Conservation (phyloP, 441 rosid species). For the Bruguiera hainesii region DNA sequence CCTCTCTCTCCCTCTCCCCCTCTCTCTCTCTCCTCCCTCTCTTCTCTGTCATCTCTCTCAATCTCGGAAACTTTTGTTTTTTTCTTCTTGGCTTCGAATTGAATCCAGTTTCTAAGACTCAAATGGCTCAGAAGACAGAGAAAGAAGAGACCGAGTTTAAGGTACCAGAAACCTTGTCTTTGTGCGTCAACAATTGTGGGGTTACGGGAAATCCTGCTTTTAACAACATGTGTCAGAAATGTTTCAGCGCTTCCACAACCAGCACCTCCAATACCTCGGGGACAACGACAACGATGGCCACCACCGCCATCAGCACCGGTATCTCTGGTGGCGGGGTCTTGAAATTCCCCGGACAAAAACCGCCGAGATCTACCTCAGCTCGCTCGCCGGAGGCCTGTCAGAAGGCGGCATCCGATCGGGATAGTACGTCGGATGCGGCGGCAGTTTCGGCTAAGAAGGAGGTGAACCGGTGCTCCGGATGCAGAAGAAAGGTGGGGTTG, state of each 20-base stretch:
- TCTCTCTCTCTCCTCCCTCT: not conserved
- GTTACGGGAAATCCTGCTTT: constrained; percentile 81
- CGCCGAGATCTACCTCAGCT: constrained; percentile 45
- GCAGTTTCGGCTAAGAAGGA: constrained; percentile 36
- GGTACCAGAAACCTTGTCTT: constrained; percentile 69
- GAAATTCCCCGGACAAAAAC: constrained; percentile 38
- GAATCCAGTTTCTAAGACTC: not conserved
- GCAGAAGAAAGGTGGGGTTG: constrained; percentile 79
- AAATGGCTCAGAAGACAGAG: constrained; percentile 85
- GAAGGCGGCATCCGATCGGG: constrained; percentile 26
- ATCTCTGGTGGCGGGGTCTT: constrained; percentile 34
- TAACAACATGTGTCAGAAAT: constrained; percentile 93
- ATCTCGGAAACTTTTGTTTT: not conserved
- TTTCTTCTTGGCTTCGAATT: constrained; percentile 2
- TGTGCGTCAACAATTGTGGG: constrained; percentile 81
- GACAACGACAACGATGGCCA: not conserved
- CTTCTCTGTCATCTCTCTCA: not conserved
- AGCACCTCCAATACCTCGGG: constrained; percentile 24
- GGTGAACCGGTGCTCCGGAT: constrained; percentile 87
- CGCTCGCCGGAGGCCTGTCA: constrained; percentile 25
- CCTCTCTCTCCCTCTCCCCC: not conserved
- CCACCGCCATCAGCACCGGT: constrained; percentile 1
- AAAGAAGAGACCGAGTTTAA: constrained; percentile 96
- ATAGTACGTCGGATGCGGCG: constrained; percentile 17
- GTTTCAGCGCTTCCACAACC: constrained; percentile 66